Conservation (phyloP, 2,329 filamentous ascomycete genomes). For the Emmonsia crescens region DNA sequence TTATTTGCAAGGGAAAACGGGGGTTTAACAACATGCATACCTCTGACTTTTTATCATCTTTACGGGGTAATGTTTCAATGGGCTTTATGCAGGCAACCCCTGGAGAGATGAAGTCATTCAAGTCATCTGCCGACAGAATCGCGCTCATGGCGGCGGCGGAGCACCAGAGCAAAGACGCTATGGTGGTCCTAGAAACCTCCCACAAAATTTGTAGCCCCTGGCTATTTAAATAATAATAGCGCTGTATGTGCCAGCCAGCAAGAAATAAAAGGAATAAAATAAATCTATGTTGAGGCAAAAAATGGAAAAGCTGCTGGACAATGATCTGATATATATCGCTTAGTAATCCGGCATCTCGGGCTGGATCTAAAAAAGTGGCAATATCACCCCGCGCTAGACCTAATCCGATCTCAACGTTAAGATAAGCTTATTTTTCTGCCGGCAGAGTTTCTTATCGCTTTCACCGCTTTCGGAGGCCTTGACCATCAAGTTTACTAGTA, state of each 20-base stretch:
- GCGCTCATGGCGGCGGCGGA: constrained; percentile 62
- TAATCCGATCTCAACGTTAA: not conserved
- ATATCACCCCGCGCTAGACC: not conserved
- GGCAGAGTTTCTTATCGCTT: not conserved
- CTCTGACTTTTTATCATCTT: constrained; percentile 38
- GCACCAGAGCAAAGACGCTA: not conserved
- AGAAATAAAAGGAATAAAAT: not conserved
- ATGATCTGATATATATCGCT: not conserved
- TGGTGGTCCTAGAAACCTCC: not conserved
- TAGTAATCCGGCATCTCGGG: not conserved
- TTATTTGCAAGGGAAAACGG: not conserved
- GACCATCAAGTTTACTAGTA: too few relatives aligned
- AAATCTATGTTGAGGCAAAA: not conserved
- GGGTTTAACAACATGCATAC: constrained; percentile 24
- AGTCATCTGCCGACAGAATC: constrained; percentile 89
- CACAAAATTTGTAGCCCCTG: not conserved
- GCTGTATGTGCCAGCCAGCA: not conserved
- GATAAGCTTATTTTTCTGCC: constrained; percentile 1
- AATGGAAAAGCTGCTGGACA: not conserved
- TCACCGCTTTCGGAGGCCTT: not conserved
- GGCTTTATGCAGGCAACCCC: constrained; percentile 98
- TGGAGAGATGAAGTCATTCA: constrained; percentile 98
- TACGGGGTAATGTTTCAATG: constrained; percentile 73
- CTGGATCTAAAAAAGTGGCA: not conserved
- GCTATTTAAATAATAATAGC: not conserved